Conservation (phyloP, 2,329 filamentous ascomycete genomes). For the Neurospora sp. region DNA sequence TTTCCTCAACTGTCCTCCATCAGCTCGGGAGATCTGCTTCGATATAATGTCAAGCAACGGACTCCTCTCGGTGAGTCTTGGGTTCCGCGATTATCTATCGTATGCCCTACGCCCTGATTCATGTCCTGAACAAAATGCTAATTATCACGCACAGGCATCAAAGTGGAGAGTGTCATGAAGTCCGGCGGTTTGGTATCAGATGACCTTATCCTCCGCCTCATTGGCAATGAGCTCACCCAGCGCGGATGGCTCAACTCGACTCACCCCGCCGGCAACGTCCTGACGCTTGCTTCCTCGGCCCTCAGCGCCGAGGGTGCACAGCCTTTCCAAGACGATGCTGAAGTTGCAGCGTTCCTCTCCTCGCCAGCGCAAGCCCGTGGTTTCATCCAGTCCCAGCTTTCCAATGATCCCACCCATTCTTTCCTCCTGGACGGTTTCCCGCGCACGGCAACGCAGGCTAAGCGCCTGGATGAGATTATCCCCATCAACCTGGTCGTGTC, state of each 20-base stretch:
- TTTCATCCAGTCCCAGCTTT: constrained; percentile 33
- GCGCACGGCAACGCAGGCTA: constrained; percentile 72
- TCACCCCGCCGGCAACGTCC: constrained; percentile 31
- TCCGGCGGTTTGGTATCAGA: constrained; percentile 85
- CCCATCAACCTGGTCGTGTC: constrained; percentile 94
- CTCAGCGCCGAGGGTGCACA: constrained; percentile 29
- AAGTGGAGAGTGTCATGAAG: constrained; percentile 84
- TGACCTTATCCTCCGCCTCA: constrained; percentile 82
- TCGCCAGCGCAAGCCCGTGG: constrained; percentile 29
- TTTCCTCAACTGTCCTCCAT: constrained; percentile 87
- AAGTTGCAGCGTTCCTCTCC: constrained; percentile 32
- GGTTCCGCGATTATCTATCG: background rate
- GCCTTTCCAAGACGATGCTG: constrained; percentile 23
- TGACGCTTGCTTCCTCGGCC: constrained; percentile 39
- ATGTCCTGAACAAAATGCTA: constrained; percentile 1
- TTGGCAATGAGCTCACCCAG: constrained; percentile 76
- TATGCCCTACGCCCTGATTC: background rate
- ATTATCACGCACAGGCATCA: constrained; percentile 53
- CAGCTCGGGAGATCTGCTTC: constrained; percentile 85
- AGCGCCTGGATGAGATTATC: constrained; percentile 66
- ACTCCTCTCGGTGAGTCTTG: constrained; percentile 66
- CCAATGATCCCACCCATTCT: constrained; percentile 67
- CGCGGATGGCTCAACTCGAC: constrained; percentile 69
- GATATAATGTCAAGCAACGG: constrained; percentile 82
- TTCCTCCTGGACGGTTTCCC: constrained; percentile 97